These are phyloP conservation scores for Globisporangium paroecandrum DNA, from an alignment of 352 stramenopile species.

Conservation along the genomic window DNA sequence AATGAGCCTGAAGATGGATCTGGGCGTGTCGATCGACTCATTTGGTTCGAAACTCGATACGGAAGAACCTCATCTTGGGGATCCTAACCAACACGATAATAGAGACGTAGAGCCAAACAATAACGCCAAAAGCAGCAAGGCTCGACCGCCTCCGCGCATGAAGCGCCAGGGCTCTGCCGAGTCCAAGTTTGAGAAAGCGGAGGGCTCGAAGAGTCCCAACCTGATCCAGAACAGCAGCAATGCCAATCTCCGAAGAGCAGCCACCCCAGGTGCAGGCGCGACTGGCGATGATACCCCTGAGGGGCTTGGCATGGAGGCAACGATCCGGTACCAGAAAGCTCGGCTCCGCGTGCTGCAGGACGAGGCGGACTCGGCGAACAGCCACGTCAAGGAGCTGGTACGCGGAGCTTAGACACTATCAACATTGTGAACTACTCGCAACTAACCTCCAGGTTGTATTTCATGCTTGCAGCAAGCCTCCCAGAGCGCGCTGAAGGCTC, in stretches of 20 bases:
- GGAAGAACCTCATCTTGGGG: not conserved
- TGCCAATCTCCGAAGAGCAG: not conserved
- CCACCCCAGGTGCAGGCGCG: not conserved
- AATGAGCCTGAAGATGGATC: constrained; percentile 30
- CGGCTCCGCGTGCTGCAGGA: constrained; percentile 69
- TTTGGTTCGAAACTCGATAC: constrained; percentile 17
- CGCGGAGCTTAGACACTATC: not conserved
- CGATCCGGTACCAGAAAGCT: constrained; percentile 72
- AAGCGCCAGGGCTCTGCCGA: constrained; percentile 1
- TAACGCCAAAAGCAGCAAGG: not conserved
- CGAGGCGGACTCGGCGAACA: constrained; percentile 42
- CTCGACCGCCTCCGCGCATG: not conserved
- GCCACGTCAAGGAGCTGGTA: constrained; percentile 47
- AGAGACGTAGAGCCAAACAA: constrained; percentile 8
- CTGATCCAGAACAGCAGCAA: not conserved
- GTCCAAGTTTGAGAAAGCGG: not conserved
- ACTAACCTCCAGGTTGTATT: not conserved
- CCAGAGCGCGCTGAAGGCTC: constrained; percentile 28
- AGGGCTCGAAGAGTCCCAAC: not conserved
- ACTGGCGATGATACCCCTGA: constrained; percentile 16
- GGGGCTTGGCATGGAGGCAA: constrained; percentile 54
- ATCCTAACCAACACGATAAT: not conserved
- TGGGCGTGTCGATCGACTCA: constrained; percentile 59
- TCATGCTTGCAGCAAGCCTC: constrained; percentile 30
- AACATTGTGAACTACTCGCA: not conserved